phyloP scores from a whole-genome alignment of 257 asterid genomes.

The Solanum megistacrolobum region DNA sequence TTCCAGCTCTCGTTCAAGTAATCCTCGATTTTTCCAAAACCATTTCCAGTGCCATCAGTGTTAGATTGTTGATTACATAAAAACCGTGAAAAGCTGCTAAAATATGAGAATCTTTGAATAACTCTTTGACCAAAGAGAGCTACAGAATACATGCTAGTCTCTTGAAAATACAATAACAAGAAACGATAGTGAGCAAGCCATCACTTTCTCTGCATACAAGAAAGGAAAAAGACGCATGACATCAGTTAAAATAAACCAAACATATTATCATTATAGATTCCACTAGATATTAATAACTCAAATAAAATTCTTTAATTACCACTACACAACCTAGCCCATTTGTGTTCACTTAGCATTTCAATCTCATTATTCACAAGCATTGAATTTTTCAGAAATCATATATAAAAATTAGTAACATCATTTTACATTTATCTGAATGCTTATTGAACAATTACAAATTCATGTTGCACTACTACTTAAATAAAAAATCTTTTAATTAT shows the following conservation, averaged over 20 bases:
- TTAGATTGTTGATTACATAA: slow-evolving; percentile 27
- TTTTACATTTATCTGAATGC: neutral
- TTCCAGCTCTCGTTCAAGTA: slow-evolving; percentile 57
- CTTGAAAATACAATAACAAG: neutral
- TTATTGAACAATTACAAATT: neutral
- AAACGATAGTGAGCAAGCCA: neutral
- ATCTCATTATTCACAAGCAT: neutral
- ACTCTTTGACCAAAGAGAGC: slow-evolving; percentile 34
- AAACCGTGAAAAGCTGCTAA: slow-evolving; percentile 35
- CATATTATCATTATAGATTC: neutral
- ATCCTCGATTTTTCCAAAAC: slow-evolving; percentile 58
- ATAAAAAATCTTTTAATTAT: neutral
- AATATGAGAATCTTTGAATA: slow-evolving; percentile 21
- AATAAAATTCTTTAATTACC: neutral
- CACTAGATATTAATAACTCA: neutral
- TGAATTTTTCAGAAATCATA: neutral
- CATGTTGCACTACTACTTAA: neutral
- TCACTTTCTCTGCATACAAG: neutral
- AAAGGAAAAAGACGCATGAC: neutral
- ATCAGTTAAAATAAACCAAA: neutral
- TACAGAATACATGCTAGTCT: slow-evolving; percentile 42
- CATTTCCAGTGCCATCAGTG: slow-evolving; percentile 45
- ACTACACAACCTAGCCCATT: neutral
- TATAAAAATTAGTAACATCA: neutral
- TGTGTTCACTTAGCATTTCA: neutral